phyloP scores from a whole-genome alignment of 2,329 filamentous ascomycete species.

The Xylariaceae sp. region DNA sequence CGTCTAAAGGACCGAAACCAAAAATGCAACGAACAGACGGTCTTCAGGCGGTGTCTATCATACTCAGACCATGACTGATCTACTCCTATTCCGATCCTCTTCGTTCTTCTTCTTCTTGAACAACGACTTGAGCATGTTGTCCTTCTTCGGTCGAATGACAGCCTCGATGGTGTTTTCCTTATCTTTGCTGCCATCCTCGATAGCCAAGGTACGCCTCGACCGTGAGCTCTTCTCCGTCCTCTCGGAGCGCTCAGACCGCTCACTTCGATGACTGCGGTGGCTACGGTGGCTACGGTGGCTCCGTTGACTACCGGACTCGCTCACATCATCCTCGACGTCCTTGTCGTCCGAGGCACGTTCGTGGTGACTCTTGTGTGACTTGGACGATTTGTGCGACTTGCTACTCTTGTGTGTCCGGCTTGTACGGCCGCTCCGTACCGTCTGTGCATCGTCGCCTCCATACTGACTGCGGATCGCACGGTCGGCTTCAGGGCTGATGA shows the following conservation, averaged over 20 bases:
- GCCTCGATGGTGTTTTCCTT: constrained; percentile 34
- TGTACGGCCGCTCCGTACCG: constrained; percentile 27
- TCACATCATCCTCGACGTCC: constrained; percentile 28
- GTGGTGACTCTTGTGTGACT: constrained; percentile 26
- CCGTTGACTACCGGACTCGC: constrained; percentile 33
- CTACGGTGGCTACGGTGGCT: constrained; percentile 32
- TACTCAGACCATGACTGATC: constrained; percentile 9
- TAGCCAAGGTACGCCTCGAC: constrained; percentile 29
- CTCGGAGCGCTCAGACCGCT: constrained; percentile 35
- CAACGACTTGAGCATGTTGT: constrained; percentile 55
- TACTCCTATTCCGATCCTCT: constrained; percentile 20
- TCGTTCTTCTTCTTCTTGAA: constrained; percentile 54
- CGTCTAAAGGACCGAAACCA: background rate
- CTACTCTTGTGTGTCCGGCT: constrained; percentile 25
- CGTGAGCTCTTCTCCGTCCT: constrained; percentile 31
- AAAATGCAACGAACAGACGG: background rate
- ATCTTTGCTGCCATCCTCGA: constrained; percentile 35
- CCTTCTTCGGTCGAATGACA: constrained; percentile 41
- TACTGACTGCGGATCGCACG: constrained; percentile 40
- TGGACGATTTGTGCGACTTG: constrained; percentile 29
- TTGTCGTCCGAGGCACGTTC: constrained; percentile 18
- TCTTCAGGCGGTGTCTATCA: background rate
- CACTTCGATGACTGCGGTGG: constrained; percentile 31
- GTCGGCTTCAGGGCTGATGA: constrained; percentile 55
- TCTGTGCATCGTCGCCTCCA: constrained; percentile 37